Evolutionary conservation across 768 basidiomycete genomes (phyloP).

Genomic region (Boletus barrowsii): DNA sequence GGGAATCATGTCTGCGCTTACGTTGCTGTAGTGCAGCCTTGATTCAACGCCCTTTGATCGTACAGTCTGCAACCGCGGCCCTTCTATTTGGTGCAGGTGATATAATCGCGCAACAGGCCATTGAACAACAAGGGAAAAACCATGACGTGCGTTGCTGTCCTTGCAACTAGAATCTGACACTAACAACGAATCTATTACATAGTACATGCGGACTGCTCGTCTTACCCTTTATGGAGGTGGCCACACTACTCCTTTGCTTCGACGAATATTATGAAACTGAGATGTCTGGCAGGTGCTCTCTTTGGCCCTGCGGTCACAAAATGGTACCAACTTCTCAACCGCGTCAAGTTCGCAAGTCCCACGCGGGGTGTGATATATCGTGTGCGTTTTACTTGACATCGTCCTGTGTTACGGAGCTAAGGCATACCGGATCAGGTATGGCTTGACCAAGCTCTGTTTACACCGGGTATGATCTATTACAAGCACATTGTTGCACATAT

Average conservation of each 20-base stretch:
- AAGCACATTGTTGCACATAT: constrained; percentile 6
- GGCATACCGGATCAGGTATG: constrained; percentile 49
- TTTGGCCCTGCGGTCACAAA: constrained; percentile 82
- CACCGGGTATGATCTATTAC: constrained; percentile 48
- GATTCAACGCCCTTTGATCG: constrained; percentile 56
- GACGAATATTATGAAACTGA: neutral
- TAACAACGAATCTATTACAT: constrained; percentile 38
- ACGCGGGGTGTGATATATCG: constrained; percentile 58
- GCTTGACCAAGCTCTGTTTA: constrained; percentile 76
- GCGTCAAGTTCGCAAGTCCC: constrained; percentile 64
- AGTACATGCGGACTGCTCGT: constrained; percentile 62
- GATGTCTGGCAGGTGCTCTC: constrained; percentile 45
- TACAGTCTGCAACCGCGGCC: constrained; percentile 63
- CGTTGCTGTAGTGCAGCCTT: constrained; percentile 48
- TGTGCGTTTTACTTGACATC: constrained; percentile 36
- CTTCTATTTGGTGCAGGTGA: constrained; percentile 74
- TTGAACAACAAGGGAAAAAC: constrained; percentile 65
- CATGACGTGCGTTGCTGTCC: constrained; percentile 63
- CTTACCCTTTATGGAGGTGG: constrained; percentile 72
- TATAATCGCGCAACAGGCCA: constrained; percentile 79
- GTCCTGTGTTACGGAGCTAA: neutral
- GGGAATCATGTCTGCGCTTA: neutral
- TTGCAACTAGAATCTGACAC: neutral
- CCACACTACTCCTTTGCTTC: neutral
- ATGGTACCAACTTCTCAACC: constrained; percentile 75